Base-by-base conservation (phyloP, 129 eudicot genomes). In the Lactuca saligna region DNA sequence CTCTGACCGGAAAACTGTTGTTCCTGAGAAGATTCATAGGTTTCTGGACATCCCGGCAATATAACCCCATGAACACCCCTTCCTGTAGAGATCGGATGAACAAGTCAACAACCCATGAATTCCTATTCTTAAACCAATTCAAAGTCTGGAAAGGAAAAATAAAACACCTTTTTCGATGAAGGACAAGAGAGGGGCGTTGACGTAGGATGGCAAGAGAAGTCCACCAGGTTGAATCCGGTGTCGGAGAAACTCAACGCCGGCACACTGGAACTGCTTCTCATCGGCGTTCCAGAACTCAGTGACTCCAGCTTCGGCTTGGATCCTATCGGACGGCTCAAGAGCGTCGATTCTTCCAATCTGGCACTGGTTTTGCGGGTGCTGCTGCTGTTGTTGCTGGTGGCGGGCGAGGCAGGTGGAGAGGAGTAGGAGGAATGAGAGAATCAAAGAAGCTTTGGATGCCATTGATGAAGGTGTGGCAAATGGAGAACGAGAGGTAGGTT, bases 11-110 rank as follows among this genome's bases (percentile, higher is more conserved):
- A 57, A 34, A 34, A 39, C 49, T 78, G 80, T 57, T 80, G 79
- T 74, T 79, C 75, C 54, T 65, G 76, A 6, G 87, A 65, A 4
- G 70, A 70, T 54, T 84, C 81, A 35, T 57, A 87, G 3, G 90
- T 88, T 57, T 84, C 95, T 1, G 90, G 81, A 20, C 95, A 84
- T 5, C 95, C 95, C 12, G 90, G 77, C 42, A 80, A n/a, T 61
- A 85, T 13, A 38, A 78, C 56, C 13, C 86, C 86, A 6, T 60
- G 69, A 13, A 85, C 61, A 32, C 86, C 95, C 64, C 55, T 57
- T 15, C 96, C 96, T 88, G 73, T 49, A 5, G 7, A 54, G 29
- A 20, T 57, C 66, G 58, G 1, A 46, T 13, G 6, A 13, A 20
- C 13, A 3, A 10, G 38, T 35, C 38, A 35, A 1, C 17, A 57